Evolutionary conservation across 2,329 filamentous ascomycete genomes (phyloP), one percentile per base, ranked within the genome.

Genomic region (Tolypocladium ophioglossoides): DNA sequence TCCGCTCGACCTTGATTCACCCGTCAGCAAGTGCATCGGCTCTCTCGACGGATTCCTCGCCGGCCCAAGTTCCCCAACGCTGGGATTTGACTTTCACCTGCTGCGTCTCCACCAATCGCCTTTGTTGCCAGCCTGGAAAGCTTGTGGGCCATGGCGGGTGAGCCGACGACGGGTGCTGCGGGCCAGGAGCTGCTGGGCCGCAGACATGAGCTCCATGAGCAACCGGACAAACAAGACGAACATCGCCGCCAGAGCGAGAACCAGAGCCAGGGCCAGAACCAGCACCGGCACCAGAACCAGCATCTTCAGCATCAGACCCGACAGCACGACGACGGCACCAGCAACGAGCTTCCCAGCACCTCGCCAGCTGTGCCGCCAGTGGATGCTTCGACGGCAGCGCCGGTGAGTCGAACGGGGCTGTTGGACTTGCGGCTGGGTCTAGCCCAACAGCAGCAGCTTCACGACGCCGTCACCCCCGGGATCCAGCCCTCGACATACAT

Each of bases 381-480:
- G n/a, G n/a, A n/a, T n/a, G 27, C 27, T 27, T 14, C 22, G 41
- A 18, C 27, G 18, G 22, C 48, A 0, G 10, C 32, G 32, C 34
- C 34, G 4, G 12, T 2, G 32, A 9, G n/a, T 16, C 48, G 34
- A 18, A 24, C n/a, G 32, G 48, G 48, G 20, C 48, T 50, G 32
- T 4, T 50, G 32, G 48, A 50, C 32, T 11, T 50, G 18, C 16
- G 40, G 40, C 40, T 34, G 30, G 30, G 30, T 30, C 7, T 8
- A 11, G 32, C 32, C 10, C 32, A 11, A 34, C 9, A 39, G 37
- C 44, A 48, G 46, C 52, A 22, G 34, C 40, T 47, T 18, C 35
- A 50, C 49, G 59, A 63, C 55, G 62, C 63, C 39, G 61, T 62
- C 51, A 64, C 63, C 12, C 63, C 63, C n/a, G 63, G 62, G 24